Base-by-base conservation (phyloP, 768 basidiomycete genomes). In the Pulveroboletus sp. region DNA sequence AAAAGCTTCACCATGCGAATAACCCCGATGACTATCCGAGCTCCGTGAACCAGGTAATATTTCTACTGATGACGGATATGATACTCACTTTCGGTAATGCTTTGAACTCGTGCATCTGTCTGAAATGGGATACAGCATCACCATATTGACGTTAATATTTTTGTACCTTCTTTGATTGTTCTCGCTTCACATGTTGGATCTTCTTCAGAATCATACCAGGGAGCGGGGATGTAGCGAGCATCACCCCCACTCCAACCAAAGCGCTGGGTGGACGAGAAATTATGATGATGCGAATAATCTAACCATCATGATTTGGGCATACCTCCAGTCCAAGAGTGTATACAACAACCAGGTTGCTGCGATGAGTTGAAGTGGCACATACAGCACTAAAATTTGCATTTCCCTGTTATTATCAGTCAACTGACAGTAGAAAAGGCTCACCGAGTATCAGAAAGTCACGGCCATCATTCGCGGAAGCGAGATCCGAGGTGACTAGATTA, bases 1-100 rank as follows among this genome's bases (percentile, higher is more conserved):
- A 48, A 43, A 17, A 48, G 47, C 9, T 48, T 48, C 3, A 48
- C 24, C 47, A 43, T 48, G 9, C 47, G 47, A 48, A 48, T 17
- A 15, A 43, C 40, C 30, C 39, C 39, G 11, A 48, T 33, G 8
- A 24, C 47, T 48, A 12, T 43, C n/a, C 39, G 21, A 26, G 26
- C 18, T 11, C 8, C 27, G 27, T 42, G 4, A 28, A n/a, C 15
- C 2, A 8, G 5, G 8, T 15, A n/a, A 18, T 9, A 5, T 24
- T 10, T 24, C 21, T 33, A 24, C 18, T 9, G 15, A 26, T 12
- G 31, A 48, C 15, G 12, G 7, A 8, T 31, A 24, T 26, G 2
- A 12, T 14, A 3, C 47, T 27, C 11, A 48, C 47, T 33, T 18
- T 48, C 40, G 3, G 32, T 26, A n/a, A 26, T 48, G 24, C 28